A percentile compares a stretch with the other conserved stretches of the same genome.
Conservation (phyloP, 2,329 filamentous ascomycete genomes). For the Calonectria pseudoturangicola region DNA sequence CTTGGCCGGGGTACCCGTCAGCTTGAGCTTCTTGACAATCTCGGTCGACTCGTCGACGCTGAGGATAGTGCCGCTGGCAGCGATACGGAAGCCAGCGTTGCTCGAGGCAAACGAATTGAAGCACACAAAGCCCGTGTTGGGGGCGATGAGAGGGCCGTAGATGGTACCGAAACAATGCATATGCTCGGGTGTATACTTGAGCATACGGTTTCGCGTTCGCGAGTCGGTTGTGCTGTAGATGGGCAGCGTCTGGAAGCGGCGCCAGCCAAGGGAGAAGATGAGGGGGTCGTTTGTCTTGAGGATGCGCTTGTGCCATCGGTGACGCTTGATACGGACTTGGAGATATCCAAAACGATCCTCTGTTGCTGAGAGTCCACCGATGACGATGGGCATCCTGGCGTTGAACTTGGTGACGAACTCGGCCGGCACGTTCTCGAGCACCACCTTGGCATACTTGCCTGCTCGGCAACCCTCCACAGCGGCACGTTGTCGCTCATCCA, state of each 20-base stretch:
- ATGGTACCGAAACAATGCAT: constrained; percentile 99
- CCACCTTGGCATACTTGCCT: constrained; percentile 93
- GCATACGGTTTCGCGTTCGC: constrained; percentile 94
- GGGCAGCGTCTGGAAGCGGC: constrained; percentile 93
- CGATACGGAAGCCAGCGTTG: constrained; percentile 93
- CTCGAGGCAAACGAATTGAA: constrained; percentile 91
- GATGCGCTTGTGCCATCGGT: constrained; percentile 99
- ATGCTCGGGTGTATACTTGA: constrained; percentile 99
- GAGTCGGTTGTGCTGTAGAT: constrained; percentile 97
- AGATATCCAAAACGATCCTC: constrained; percentile 97
- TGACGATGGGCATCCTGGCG: constrained; percentile 86
- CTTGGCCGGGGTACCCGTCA: constrained; percentile 95
- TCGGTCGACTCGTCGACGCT: constrained; percentile 96
- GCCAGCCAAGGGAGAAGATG: constrained; percentile 97
- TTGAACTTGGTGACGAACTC: constrained; percentile 92
- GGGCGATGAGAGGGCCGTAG: constrained; percentile 94
- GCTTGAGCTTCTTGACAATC: constrained; percentile 99
- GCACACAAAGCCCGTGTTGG: constrained; percentile 96
- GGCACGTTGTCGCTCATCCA: constrained; percentile 88
- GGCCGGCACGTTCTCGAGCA: constrained; percentile 90
- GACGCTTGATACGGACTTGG: constrained; percentile 96
- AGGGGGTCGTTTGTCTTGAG: constrained; percentile 98
- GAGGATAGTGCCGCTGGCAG: constrained; percentile 94
- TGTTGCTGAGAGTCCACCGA: constrained; percentile 93
- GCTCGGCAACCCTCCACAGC: constrained; percentile 93